These are phyloP conservation scores for Phyllosticta citriasiana DNA, from an alignment of 2,329 filamentous ascomycete species.

Conservation along the genomic window DNA sequence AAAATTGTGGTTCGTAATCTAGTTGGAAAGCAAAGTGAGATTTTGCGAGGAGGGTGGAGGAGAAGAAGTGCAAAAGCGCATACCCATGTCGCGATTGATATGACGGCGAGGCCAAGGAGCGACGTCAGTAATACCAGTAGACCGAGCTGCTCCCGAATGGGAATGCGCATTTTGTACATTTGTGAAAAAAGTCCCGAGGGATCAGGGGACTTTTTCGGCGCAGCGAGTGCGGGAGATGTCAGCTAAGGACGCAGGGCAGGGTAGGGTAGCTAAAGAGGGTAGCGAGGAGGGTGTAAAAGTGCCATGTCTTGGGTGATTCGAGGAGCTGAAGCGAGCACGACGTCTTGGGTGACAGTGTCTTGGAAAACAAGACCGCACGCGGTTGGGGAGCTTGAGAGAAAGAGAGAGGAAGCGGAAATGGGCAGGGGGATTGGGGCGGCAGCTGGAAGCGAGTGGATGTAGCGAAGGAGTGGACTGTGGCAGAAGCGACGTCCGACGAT, in stretches of 20 bases:
- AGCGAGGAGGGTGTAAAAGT: background rate
- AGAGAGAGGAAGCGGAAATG: background rate
- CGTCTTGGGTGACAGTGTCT: background rate
- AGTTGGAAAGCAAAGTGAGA: background rate
- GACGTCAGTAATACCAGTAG: slow-evolving; percentile 67
- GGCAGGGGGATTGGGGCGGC: background rate
- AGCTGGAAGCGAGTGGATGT: slow-evolving; percentile 1
- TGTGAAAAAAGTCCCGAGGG: no score
- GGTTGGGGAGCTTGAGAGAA: background rate
- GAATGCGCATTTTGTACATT: slow-evolving; percentile 61
- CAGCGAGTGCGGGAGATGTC: background rate
- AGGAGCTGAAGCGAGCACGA: background rate
- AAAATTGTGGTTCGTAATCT: slow-evolving; percentile 53
- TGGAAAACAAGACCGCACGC: background rate
- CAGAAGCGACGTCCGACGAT: background rate
- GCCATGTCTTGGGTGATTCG: slow-evolving; percentile 6
- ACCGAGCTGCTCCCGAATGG: slow-evolving; percentile 79
- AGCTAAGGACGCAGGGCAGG: background rate
- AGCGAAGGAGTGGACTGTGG: background rate
- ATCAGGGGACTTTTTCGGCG: background rate
- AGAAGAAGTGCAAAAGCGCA: background rate
- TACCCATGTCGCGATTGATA: slow-evolving; percentile 63
- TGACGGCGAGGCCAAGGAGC: slow-evolving; percentile 63
- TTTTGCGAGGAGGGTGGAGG: background rate
- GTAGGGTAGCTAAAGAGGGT: background rate